Evolutionary conservation across 192 early-diverging fungal species (phyloP), one percentile per base, ranked within the genome.

Genomic region (Linnemannia schmuckeri): DNA sequence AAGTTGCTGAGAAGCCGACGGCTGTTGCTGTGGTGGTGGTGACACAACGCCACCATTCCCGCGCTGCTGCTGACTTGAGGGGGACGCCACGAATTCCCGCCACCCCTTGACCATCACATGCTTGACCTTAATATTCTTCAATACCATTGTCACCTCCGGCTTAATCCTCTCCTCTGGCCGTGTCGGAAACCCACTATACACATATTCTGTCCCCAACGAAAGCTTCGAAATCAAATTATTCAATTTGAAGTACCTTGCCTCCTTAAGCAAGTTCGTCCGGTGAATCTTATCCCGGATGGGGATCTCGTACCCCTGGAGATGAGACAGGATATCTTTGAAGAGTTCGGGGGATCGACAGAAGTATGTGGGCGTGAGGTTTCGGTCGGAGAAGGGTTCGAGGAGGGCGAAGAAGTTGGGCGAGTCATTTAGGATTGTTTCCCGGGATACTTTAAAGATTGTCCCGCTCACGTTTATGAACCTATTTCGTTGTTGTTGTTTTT

Each of bases 281-380:
- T 93, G 92, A 17, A 89, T 78, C 75, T 90, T 92, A 71, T 92
- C 90, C 63, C 87, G 82, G 63, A 93, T 89, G 20, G 85, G 75
- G n/a, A 93, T 89, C 10, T 91, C 89, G 40, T 93, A 93, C 22
- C 92, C 92, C 71, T 90, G 88, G 6, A 93, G 81, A 85, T 92
- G 91, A 38, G 82, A 81, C 18, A 93, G 44, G 44, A 93, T 90
- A 33, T 92, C 92, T 30, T 80, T 81, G 83, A 93, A 93, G 22
- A 90, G 83, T 20, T 93, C 91, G 0, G 92, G 92, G 18, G 89
- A 88, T 61, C 92, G 87, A 74, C 91, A 84, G 42, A 88, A 81
- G 72, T 81, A 84, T 1, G 77, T 77, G 18, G 80, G 78, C 0
- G 77, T 85, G 4, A 79, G 63, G 30, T 81, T 83, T 9, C 78